Evolutionary conservation across 768 basidiomycete genomes (phyloP).

Genomic region (Russula emetica): DNA sequence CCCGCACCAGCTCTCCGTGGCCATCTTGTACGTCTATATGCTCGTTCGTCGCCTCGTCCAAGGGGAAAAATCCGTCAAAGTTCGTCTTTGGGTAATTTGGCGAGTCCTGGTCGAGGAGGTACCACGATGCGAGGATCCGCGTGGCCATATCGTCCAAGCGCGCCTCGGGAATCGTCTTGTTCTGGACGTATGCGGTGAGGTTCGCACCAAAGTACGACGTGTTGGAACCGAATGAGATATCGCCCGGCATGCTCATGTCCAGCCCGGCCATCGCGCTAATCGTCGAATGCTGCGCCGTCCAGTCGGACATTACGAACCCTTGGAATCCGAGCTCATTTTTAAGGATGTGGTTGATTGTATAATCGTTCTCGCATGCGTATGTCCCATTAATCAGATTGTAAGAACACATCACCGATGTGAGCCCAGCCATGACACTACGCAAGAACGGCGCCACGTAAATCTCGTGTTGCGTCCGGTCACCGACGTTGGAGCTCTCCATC

Average conservation of each 20-base stretch:
- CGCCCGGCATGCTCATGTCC: constrained; percentile 64
- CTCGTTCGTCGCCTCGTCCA: constrained; percentile 50
- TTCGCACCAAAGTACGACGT: constrained; percentile 60
- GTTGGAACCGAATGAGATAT: constrained; percentile 44
- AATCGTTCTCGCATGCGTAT: constrained; percentile 72
- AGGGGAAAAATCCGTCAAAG: constrained; percentile 63
- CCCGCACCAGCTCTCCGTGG: constrained; percentile 61
- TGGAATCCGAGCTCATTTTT: constrained; percentile 76
- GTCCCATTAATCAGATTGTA: constrained; percentile 69
- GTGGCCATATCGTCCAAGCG: constrained; percentile 80
- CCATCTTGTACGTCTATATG: constrained; percentile 67
- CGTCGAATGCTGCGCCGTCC: constrained; percentile 62
- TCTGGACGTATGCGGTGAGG: constrained; percentile 61
- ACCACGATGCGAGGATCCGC: constrained; percentile 72
- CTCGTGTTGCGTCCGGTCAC: constrained; percentile 77
- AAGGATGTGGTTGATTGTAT: constrained; percentile 63
- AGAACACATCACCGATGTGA: constrained; percentile 70
- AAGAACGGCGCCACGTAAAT: constrained; percentile 68
- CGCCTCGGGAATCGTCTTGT: constrained; percentile 61
- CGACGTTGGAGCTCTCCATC: constrained; percentile 58
- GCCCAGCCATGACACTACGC: constrained; percentile 68
- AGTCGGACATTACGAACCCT: constrained; percentile 75
- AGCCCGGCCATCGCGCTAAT: constrained; percentile 56
- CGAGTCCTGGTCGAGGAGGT: constrained; percentile 60
- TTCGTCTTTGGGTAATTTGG: constrained; percentile 58